A percentile compares a stretch with the other conserved stretches of the same genome.
Evolutionary conservation across 1,139 yeast genomes (phyloP).

Genomic region (Diutina siamensis): DNA sequence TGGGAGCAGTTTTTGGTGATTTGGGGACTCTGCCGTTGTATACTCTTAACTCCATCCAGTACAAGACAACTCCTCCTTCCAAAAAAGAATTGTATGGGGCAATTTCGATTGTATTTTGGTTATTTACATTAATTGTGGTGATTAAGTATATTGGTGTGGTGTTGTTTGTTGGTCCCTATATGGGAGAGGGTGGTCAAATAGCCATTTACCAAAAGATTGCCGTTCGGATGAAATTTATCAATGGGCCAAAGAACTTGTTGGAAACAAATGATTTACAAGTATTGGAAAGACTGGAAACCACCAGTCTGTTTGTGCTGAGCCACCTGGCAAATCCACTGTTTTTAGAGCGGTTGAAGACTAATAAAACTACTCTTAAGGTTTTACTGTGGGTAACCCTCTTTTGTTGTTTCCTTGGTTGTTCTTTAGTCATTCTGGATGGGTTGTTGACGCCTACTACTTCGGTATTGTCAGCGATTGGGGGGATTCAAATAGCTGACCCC

Average conservation of each 20-base stretch:
- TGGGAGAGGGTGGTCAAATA: slow-evolving; percentile 53
- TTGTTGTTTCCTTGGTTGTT: slow-evolving; percentile 43
- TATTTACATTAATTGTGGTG: slow-evolving; percentile 41
- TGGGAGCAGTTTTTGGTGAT: slow-evolving; percentile 55
- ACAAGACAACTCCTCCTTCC: slow-evolving; percentile 18
- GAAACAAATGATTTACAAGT: slow-evolving; percentile 24
- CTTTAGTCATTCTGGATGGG: slow-evolving; percentile 48
- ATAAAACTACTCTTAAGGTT: not conserved
- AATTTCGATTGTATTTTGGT: slow-evolving; percentile 41
- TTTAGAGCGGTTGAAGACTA: not conserved
- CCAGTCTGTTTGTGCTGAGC: slow-evolving; percentile 10
- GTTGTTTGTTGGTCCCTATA: slow-evolving; percentile 37
- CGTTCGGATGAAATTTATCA: slow-evolving; percentile 24
- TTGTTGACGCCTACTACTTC: slow-evolving; percentile 53
- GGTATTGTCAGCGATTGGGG: slow-evolving; percentile 40
- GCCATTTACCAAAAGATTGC: slow-evolving; percentile 51
- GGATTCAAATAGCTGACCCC: slow-evolving; percentile 36
- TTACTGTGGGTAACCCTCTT: slow-evolving; percentile 16
- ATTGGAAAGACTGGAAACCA: slow-evolving; percentile 30
- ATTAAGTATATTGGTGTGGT: slow-evolving; percentile 40
- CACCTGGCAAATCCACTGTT: not conserved
- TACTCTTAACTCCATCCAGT: slow-evolving; percentile 34
- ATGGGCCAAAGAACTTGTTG: slow-evolving; percentile 34
- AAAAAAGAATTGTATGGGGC: slow-evolving; percentile 38
- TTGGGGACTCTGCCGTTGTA: slow-evolving; percentile 52